These are phyloP conservation scores for Elaeis guineensis DNA, from an alignment of 176 grass and related monocot genomes.

Conservation along the genomic window DNA sequence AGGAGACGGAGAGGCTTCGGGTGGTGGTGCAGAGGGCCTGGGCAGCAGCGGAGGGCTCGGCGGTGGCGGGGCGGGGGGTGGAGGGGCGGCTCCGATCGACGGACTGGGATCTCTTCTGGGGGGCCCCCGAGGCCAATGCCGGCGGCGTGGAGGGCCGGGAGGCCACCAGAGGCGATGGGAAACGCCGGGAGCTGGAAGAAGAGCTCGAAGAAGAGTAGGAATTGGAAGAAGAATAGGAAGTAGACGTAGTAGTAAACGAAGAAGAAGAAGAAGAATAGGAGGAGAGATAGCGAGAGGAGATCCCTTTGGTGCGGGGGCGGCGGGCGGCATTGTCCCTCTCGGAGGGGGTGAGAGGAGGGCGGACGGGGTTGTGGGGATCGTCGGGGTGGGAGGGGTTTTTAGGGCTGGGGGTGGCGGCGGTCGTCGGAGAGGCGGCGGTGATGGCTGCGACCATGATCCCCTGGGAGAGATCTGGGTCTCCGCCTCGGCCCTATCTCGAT, in stretches of 20 bases:
- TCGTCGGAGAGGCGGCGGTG: background rate
- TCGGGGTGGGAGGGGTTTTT: background rate
- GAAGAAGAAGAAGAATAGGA: constrained; percentile 32
- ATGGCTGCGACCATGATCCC: constrained; percentile 29
- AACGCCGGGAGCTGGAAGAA: constrained; percentile 44
- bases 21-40: constrained; percentile 43
- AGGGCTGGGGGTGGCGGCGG: background rate
- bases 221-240: constrained; percentile 3
- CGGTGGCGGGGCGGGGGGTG: constrained; percentile 42
- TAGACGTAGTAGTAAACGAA: constrained; percentile 24
- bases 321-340: constrained; percentile 33
- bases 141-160: constrained; percentile 1
- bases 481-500: background rate
- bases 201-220: constrained; percentile 18
- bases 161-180: constrained; percentile 45
- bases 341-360: constrained; percentile 17
- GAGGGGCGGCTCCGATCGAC: constrained; percentile 28
- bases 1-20: constrained; percentile 88
- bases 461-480: constrained; percentile 7
- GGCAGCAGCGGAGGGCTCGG: constrained; percentile 13
- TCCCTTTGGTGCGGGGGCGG: constrained; percentile 34
- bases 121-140: background rate
- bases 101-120: constrained; percentile 3
- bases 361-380: constrained; percentile 29
- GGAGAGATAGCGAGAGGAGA: constrained; percentile 48